These are phyloP conservation scores for Dactylella cylindrospora DNA, from an alignment of 2,329 filamentous ascomycete genomes.

Conservation along the genomic window DNA sequence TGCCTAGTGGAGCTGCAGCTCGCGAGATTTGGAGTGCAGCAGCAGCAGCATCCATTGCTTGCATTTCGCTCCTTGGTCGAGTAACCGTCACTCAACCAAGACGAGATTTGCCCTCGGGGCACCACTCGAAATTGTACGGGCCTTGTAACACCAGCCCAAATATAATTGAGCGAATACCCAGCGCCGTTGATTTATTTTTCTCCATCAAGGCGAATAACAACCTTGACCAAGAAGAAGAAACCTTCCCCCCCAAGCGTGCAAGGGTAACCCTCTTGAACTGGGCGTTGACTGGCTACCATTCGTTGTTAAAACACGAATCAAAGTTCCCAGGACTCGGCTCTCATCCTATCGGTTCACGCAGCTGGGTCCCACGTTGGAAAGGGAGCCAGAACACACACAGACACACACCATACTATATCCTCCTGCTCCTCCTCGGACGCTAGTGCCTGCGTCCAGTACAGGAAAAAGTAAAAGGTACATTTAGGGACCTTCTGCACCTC, in stretches of 20 bases:
- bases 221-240: conserved; percentile 27
- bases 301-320: conserved; percentile 38
- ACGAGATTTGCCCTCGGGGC: conserved; percentile 29
- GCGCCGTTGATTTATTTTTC: conserved; percentile 22
- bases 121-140: conserved; percentile 32
- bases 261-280: conserved; percentile 28
- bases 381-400: conserved; percentile 30
- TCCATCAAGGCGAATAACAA: conserved; percentile 28
- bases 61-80: conserved; percentile 40
- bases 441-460: conserved; percentile 41
- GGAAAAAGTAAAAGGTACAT: conserved; percentile 43
- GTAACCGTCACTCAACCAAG: conserved; percentile 31
- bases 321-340: conserved; percentile 43
- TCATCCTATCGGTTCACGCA: conserved; percentile 43
- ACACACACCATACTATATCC: too few species aligned
- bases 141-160: conserved; percentile 38
- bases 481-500: conserved; percentile 43
- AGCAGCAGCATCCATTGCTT: too few species aligned
- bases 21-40: conserved; percentile 12
- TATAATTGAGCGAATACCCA: conserved; percentile 19
- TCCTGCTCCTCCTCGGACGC: too few species aligned
- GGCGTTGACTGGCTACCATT: conserved; percentile 42
- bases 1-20: conserved; percentile 30
- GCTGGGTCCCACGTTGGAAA: conserved; percentile 38
- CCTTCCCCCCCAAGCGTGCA: conserved; percentile 21